Percentiles rank a stretch among this genome's conserved stretches.
Evolutionary conservation across 129 eudicot species (phyloP).

Genomic region (Flaveria sonorensis): DNA sequence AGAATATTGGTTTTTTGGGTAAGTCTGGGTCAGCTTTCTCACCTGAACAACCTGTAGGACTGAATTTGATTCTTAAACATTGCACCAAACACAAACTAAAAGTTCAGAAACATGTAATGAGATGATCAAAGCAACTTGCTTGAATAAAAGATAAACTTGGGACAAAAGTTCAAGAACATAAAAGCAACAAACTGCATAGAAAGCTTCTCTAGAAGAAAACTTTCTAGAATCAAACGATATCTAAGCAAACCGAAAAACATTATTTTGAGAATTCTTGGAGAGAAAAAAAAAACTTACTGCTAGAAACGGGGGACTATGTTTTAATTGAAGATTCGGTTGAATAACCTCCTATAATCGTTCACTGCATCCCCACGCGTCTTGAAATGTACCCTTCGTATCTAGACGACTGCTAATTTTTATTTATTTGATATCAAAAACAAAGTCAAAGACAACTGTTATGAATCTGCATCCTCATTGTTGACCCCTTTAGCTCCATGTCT

Average conservation of each 20-base stretch:
- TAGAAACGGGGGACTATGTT: slow-evolving; percentile 32
- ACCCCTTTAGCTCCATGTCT: slow-evolving; percentile 52
- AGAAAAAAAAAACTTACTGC: slow-evolving; percentile 24
- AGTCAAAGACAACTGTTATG: slow-evolving; percentile 40
- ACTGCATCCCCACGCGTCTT: slow-evolving; percentile 30
- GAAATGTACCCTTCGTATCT: slow-evolving; percentile 40
- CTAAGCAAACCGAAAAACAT: slow-evolving; percentile 33
- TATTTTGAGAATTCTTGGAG: slow-evolving; percentile 18
- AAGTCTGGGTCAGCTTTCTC: slow-evolving; percentile 8
- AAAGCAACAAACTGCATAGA: slow-evolving; percentile 27
- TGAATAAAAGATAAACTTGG: slow-evolving; percentile 27
- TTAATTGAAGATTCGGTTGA: slow-evolving; percentile 28
- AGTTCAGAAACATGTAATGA: slow-evolving; percentile 1
- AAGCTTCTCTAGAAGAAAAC: slow-evolving; percentile 27
- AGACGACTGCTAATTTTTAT: slow-evolving; percentile 39
- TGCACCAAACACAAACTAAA: slow-evolving; percentile 20
- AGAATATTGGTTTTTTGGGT: background rate
- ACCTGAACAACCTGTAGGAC: slow-evolving; percentile 16
- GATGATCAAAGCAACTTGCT: slow-evolving; percentile 26
- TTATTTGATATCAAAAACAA: slow-evolving; percentile 27
- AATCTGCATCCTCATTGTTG: slow-evolving; percentile 50
- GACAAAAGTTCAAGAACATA: slow-evolving; percentile 43
- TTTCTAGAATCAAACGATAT: slow-evolving; percentile 17
- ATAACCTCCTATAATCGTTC: slow-evolving; percentile 32
- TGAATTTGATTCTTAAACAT: slow-evolving; percentile 6